A percentile compares a stretch with the other conserved stretches of the same genome.
phyloP scores from a whole-genome alignment of 768 basidiomycete genomes.

The Chalciporus pseudorubinellus region DNA sequence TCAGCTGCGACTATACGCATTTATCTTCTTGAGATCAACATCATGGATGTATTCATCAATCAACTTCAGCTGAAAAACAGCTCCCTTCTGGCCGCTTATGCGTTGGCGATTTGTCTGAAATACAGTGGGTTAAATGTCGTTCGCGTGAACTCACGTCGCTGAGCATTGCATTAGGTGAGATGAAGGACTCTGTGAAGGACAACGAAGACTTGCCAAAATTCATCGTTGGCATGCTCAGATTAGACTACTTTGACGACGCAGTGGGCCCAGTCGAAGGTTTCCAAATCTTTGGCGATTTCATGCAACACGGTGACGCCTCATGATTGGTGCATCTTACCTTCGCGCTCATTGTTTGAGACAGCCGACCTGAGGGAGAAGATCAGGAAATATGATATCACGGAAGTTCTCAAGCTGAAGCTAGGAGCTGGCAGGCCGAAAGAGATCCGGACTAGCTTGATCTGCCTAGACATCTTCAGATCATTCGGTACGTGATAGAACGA shows the following conservation, averaged over 20 bases:
- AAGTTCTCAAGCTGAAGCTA: not conserved
- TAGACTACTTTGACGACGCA: slow-evolving; percentile 5
- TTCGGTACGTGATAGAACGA: not conserved
- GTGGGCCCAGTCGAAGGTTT: slow-evolving; percentile 5
- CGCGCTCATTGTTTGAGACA: not conserved
- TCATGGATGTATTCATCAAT: not conserved
- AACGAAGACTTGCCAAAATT: slow-evolving; percentile 1
- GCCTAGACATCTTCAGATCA: slow-evolving; percentile 3
- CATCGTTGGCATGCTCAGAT: slow-evolving; percentile 3
- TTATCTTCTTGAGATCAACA: not conserved
- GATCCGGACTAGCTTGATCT: slow-evolving; percentile 6
- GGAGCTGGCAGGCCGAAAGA: not conserved
- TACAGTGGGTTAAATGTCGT: not conserved
- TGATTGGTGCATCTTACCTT: not conserved
- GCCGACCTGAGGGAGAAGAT: slow-evolving; percentile 3
- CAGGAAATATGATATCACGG: not conserved
- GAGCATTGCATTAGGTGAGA: not conserved
- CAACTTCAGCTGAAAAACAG: not conserved
- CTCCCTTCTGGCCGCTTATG: not conserved
- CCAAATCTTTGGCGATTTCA: slow-evolving; percentile 4
- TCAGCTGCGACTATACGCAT: not conserved
- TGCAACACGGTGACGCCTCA: slow-evolving; percentile 1
- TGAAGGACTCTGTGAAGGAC: not conserved
- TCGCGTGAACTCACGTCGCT: not conserved
- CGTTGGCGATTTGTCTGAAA: not conserved